Evolutionary conservation across 345 rosid genomes (phyloP), one percentile per base, ranked within the genome.

Genomic region (Aquilaria sinensis): DNA sequence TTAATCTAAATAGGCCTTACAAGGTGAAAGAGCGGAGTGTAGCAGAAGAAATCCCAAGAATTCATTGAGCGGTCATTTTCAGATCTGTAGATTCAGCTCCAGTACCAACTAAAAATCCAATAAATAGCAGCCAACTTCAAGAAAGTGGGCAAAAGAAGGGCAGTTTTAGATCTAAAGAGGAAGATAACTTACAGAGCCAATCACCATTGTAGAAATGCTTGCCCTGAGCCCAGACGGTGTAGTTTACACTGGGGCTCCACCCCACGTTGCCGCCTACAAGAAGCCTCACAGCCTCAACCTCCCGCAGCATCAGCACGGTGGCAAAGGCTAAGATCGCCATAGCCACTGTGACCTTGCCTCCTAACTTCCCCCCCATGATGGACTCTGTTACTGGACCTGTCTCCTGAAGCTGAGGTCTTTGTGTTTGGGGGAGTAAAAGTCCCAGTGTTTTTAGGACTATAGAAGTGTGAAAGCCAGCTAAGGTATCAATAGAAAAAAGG

Each of bases 181-280:
- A 67, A 54, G 37, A 51, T 73, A 60, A 30, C 77, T 51, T 82
- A 93, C 98, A 88, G 61, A 93, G 98, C 97, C 98, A 93, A 68
- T 93, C 97, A 7, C 86, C 98, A 75, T 84, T 78, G 79, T 86
- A 83, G 72, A 93, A 93, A 52, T 90, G 92, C 71, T 81, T 90
- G 72, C 55, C 85, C 53, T 83, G 71, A 71, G 94, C 90, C 97
- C 97, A 93, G 43, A 79, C 32, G 53, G 92, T 90, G 73, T 86
- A 90, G 77, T 90, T 93, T n/a, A 86, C 71, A 69, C 81, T 82
- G 41, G 67, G 68, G 56, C 74, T 76, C 98, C 98, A 93, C 9
- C 80, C 83, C 69, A 66, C 71, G 74, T 73, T 85, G 10, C 57
- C 59, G 16, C 97, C 97, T 0, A 90, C 96, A n/a, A 61, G 83